Evolutionary conservation across 345 rosid species (phyloP).

Genomic region (Syzygium aqueum): DNA sequence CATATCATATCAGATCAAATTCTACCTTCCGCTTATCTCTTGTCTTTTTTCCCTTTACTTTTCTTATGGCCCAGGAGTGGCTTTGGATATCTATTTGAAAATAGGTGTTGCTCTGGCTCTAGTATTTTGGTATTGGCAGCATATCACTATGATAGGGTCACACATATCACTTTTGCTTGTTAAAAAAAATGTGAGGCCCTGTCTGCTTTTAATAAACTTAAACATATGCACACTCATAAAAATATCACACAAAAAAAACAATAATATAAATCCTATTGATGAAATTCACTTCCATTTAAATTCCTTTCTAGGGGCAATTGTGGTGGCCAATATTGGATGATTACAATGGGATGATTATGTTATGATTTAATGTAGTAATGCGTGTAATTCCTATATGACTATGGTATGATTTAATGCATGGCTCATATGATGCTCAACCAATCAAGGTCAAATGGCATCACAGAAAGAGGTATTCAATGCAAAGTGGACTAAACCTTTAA

Average conservation of each 20-base stretch:
- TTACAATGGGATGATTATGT: too few relatives aligned
- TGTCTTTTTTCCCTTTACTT: not conserved
- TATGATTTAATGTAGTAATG: too few relatives aligned
- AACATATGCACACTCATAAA: not conserved
- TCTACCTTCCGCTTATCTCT: not conserved
- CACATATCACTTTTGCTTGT: not conserved
- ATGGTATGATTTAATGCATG: too few relatives aligned
- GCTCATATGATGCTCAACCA: too few relatives aligned
- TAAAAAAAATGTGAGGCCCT: not conserved
- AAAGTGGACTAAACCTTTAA: too few relatives aligned
- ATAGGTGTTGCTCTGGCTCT: not conserved
- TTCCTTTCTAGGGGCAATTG: not conserved
- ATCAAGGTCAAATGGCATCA: too few relatives aligned
- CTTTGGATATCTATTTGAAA: not conserved
- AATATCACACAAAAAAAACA: not conserved
- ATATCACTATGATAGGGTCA: not conserved
- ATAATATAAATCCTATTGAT: not conserved
- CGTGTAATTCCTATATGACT: too few relatives aligned
- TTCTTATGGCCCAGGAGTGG: not conserved
- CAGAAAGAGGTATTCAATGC: too few relatives aligned
- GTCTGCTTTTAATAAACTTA: not conserved
- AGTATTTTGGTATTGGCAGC: not conserved
- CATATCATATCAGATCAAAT: not conserved
- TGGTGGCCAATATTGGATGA: too few relatives aligned
- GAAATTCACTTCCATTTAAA: not conserved